These are phyloP conservation scores for Brettanomyces custersianus DNA, from an alignment of 805 yeast genomes.

Conservation along the genomic window DNA sequence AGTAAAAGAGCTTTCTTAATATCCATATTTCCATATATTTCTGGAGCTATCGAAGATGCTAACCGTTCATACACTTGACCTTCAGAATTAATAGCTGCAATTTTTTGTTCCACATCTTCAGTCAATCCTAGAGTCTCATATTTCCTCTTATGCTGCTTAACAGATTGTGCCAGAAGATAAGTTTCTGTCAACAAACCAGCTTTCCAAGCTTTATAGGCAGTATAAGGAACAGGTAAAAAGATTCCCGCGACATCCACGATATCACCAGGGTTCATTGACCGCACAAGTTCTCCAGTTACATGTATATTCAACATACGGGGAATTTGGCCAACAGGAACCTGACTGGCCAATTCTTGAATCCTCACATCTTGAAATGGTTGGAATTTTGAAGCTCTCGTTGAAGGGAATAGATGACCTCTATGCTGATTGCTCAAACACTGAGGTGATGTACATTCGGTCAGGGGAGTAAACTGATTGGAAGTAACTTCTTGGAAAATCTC, in stretches of 20 bases:
- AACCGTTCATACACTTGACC: conserved; percentile 75
- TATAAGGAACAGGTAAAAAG: conserved; percentile 88
- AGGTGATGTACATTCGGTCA: conserved; percentile 74
- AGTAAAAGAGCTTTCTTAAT: conserved; percentile 84
- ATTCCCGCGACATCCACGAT: conserved; percentile 89
- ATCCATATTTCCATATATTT: conserved; percentile 89
- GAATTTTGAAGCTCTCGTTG: conserved; percentile 94
- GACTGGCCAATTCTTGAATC: conserved; percentile 88
- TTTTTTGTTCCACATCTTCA: conserved; percentile 44
- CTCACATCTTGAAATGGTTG: conserved; percentile 92
- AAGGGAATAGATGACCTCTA: conserved; percentile 83
- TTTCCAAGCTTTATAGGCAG: conserved; percentile 85
- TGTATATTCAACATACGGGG: conserved; percentile 83
- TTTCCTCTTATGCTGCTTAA: conserved; percentile 82
- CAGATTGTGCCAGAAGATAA: conserved; percentile 77
- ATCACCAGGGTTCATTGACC: conserved; percentile 89
- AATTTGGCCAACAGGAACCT: conserved; percentile 97
- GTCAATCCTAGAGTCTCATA: conserved; percentile 60
- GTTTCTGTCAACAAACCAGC: conserved; percentile 96
- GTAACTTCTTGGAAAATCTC: conserved; percentile 95
- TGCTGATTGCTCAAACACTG: conserved; percentile 72
- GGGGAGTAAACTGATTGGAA: conserved; percentile 77
- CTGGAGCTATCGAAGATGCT: conserved; percentile 92
- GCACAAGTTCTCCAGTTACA: conserved; percentile 84
- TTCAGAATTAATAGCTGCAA: conserved; percentile 42